phyloP scores from a whole-genome alignment of 2,329 filamentous ascomycete genomes.

The Lojkania enalia region DNA sequence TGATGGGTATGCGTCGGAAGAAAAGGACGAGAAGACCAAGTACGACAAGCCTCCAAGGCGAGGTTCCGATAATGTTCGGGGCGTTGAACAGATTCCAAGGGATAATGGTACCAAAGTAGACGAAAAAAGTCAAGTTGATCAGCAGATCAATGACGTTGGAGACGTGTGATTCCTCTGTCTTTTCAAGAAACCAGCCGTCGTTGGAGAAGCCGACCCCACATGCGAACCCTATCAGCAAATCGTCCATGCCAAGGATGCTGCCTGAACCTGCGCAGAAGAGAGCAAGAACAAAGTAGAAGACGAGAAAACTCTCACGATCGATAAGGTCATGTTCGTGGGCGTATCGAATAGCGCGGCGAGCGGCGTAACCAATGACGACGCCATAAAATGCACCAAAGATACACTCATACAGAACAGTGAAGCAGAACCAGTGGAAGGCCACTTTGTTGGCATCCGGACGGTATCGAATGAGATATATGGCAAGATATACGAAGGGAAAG shows the following conservation, averaged over 20 bases:
- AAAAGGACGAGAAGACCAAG: constrained; percentile 92
- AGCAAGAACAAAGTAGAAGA: constrained; percentile 97
- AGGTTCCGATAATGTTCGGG: constrained; percentile 66
- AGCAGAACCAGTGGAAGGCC: constrained; percentile 83
- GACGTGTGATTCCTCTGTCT: constrained; percentile 97
- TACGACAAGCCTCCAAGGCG: constrained; percentile 89
- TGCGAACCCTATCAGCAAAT: constrained; percentile 90
- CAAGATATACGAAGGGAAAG: constrained; percentile 94
- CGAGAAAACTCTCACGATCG: constrained; percentile 94
- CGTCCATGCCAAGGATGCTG: constrained; percentile 87
- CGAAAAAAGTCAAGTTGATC: constrained; percentile 96
- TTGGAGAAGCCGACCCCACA: constrained; percentile 99
- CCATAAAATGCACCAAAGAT: constrained; percentile 89
- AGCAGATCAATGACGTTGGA: constrained; percentile 98
- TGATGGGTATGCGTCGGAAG: constrained; percentile 93
- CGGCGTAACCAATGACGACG: constrained; percentile 84
- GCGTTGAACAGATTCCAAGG: constrained; percentile 93
- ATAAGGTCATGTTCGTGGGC: constrained; percentile 85
- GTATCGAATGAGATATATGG: constrained; percentile 86
- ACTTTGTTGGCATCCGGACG: constrained; percentile 69
- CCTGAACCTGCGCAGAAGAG: constrained; percentile 95
- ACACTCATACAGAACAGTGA: constrained; percentile 93
- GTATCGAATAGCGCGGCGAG: constrained; percentile 84
- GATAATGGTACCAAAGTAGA: constrained; percentile 96
- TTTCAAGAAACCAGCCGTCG: constrained; percentile 97